Evolutionary conservation across 495 filamentous ascomycete genomes (phyloP).

Genomic region (Aspergillus funiculosus): DNA sequence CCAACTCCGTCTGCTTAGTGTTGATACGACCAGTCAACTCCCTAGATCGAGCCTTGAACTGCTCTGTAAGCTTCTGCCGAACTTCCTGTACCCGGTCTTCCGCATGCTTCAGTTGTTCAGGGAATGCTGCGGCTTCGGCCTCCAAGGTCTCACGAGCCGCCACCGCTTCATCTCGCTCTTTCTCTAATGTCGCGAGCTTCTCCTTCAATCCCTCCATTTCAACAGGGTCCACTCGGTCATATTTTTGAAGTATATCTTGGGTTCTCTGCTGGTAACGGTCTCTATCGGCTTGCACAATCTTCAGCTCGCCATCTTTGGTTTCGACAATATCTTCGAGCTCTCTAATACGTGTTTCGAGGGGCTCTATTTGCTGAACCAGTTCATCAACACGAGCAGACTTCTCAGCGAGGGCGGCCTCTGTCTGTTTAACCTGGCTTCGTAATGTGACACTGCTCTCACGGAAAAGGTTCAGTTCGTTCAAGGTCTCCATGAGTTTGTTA

Average conservation of each 20-base stretch:
- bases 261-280: conserved; percentile 90
- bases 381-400: conserved; percentile 69
- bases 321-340: conserved; percentile 75
- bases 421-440: conserved; percentile 75
- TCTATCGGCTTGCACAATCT: conserved; percentile 75
- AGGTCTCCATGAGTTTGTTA: conserved; percentile 83
- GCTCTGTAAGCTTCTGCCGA: conserved; percentile 50
- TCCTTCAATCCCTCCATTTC: conserved; percentile 83
- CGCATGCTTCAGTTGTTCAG: conserved; percentile 45
- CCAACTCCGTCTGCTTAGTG: conserved; percentile 42
- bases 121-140: conserved; percentile 42
- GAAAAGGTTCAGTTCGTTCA: conserved; percentile 91
- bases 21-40: conserved; percentile 46
- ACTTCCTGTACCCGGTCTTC: conserved; percentile 46
- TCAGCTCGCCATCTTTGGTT: conserved; percentile 78
- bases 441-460: conserved; percentile 88
- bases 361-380: conserved; percentile 69
- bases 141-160: conserved; percentile 54
- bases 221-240: conserved; percentile 88
- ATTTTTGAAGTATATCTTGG: conserved; percentile 90
- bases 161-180: conserved; percentile 64
- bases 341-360: conserved; percentile 67
- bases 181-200: conserved; percentile 55
- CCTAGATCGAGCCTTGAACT: conserved; percentile 56
- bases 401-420: conserved; percentile 64